Conservation (phyloP, 306 rosid species). For the Ormosia semicastrata region DNA sequence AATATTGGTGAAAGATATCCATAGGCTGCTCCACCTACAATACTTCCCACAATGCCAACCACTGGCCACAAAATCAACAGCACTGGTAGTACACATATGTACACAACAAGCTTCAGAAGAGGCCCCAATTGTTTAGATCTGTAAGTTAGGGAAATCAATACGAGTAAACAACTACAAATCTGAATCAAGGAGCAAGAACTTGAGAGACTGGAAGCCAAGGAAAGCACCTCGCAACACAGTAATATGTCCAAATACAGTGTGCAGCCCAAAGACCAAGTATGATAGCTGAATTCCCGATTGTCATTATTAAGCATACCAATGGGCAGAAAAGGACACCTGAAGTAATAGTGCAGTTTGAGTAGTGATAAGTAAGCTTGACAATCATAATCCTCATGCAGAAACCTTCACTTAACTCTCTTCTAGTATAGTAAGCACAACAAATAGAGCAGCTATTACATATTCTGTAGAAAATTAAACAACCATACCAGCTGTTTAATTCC, state of each 20-base stretch:
- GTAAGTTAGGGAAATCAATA: slow-evolving; percentile 34
- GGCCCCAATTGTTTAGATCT: slow-evolving; percentile 81
- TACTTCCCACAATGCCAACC: slow-evolving; percentile 71
- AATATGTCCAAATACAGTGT: slow-evolving; percentile 70
- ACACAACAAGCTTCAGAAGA: slow-evolving; percentile 60
- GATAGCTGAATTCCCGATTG: slow-evolving; percentile 62
- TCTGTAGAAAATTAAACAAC: background rate
- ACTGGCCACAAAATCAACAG: slow-evolving; percentile 75
- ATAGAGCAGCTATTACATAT: background rate
- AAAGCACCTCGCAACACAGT: slow-evolving; percentile 68
- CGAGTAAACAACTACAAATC: slow-evolving; percentile 7
- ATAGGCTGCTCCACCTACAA: slow-evolving; percentile 79
- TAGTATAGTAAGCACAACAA: background rate
- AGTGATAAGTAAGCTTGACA: background rate
- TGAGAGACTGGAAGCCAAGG: slow-evolving; percentile 8
- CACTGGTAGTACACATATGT: slow-evolving; percentile 64
- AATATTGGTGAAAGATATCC: slow-evolving; percentile 75
- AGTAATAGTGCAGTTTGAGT: slow-evolving; percentile 25
- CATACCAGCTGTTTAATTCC: background rate
- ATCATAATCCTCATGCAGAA: slow-evolving; percentile 21
- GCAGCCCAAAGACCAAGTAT: slow-evolving; percentile 79
- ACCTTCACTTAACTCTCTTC: background rate
- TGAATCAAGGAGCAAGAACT: background rate
- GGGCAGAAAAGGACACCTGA: slow-evolving; percentile 81
- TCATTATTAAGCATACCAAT: slow-evolving; percentile 63